Percentiles rank a stretch among this genome's conserved stretches.
phyloP scores from a whole-genome alignment of 2,329 filamentous ascomycete species.

The Paracorniculantispora psalliotae region DNA sequence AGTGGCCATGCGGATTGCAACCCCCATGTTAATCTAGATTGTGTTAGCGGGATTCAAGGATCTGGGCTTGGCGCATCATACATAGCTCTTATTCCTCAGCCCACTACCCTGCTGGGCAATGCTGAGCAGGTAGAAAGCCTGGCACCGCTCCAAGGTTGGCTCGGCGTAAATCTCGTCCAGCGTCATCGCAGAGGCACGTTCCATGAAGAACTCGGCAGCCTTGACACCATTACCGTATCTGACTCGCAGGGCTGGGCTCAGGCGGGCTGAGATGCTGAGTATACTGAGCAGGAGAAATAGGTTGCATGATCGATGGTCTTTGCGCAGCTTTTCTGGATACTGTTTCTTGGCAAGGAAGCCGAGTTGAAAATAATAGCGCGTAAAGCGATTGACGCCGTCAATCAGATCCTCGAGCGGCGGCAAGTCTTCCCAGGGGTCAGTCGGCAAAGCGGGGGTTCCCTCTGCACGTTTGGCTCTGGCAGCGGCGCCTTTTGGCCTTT shows the following conservation, averaged over 20 bases:
- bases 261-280: slow-evolving; percentile 51
- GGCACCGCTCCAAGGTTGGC: slow-evolving; percentile 50
- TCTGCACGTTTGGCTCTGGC: slow-evolving; percentile 28
- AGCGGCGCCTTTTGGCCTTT: slow-evolving; percentile 40
- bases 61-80: slow-evolving; percentile 26
- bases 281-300: slow-evolving; percentile 52
- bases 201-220: slow-evolving; percentile 50
- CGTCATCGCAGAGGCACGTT: slow-evolving; percentile 43
- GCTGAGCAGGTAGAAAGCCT: slow-evolving; percentile 55
- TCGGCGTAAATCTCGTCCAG: slow-evolving; percentile 46
- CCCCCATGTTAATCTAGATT: slow-evolving; percentile 49
- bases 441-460: neutral
- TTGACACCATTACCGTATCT: slow-evolving; percentile 46
- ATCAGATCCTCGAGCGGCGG: slow-evolving; percentile 46
- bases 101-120: slow-evolving; percentile 56
- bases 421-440: slow-evolving; percentile 45
- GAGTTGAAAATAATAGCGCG: slow-evolving; percentile 52
- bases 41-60: neutral
- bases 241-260: slow-evolving; percentile 44
- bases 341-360: slow-evolving; percentile 52
- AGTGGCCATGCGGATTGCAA: slow-evolving; percentile 51
- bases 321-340: slow-evolving; percentile 43
- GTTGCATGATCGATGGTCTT: slow-evolving; percentile 44
- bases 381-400: slow-evolving; percentile 50
- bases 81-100: slow-evolving; percentile 48